Percentiles rank a stretch among this genome's conserved stretches.
These are phyloP conservation scores for Venturia oleaginea DNA, from an alignment of 2,329 filamentous ascomycete species.

Conservation along the genomic window DNA sequence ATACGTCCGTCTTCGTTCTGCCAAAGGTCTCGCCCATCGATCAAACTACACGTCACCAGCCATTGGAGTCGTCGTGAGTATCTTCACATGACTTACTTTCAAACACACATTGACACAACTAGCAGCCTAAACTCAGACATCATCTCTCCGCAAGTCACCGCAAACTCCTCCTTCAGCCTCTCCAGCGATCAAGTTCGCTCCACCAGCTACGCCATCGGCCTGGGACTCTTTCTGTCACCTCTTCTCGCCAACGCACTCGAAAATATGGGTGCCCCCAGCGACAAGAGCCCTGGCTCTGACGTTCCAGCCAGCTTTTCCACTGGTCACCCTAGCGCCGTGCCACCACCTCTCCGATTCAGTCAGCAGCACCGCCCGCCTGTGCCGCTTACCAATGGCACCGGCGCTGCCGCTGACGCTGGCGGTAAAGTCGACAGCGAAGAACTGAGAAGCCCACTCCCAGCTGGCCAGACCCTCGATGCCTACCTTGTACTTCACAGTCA, in stretches of 20 bases:
- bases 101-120: neutral
- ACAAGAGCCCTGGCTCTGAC: neutral
- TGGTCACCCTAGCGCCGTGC: constrained; percentile 6
- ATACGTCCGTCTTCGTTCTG: neutral
- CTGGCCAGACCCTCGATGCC: constrained; percentile 7
- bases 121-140: neutral
- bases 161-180: neutral
- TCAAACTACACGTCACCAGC: neutral
- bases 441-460: neutral
- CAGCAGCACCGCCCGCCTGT: neutral
- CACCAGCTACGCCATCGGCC: neutral
- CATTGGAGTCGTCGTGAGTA: neutral
- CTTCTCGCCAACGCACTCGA: neutral
- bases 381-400: neutral
- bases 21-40: neutral
- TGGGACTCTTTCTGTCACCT: neutral
- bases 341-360: constrained; percentile 4
- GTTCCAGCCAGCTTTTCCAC: neutral
- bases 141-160: neutral
- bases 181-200: neutral
- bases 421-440: neutral
- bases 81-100: neutral
- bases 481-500: constrained; percentile 5
- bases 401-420: neutral
- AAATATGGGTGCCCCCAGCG: neutral